Percentiles rank a stretch among this genome's conserved stretches.
phyloP scores from a whole-genome alignment of 768 basidiomycete species.

The Lactarius trivialis region DNA sequence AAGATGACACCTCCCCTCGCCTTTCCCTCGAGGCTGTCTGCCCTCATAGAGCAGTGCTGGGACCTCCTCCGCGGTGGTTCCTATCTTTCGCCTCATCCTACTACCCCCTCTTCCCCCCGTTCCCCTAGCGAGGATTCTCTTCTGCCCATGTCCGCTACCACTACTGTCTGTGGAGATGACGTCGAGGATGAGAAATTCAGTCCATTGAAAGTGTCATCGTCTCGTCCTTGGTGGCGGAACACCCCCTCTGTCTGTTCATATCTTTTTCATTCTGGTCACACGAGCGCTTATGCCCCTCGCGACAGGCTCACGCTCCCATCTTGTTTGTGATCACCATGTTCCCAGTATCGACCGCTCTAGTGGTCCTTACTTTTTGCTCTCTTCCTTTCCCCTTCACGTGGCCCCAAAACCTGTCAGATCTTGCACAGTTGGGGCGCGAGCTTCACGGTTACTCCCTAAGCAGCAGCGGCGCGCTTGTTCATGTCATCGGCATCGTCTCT shows the following conservation, averaged over 20 bases:
- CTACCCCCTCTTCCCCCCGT: slow-evolving; percentile 32
- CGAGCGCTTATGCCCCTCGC: slow-evolving; percentile 18
- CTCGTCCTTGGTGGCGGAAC: slow-evolving; percentile 18
- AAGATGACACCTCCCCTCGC: slow-evolving; percentile 16
- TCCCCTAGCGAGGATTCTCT: slow-evolving; percentile 33
- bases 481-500: slow-evolving; percentile 78
- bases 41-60: slow-evolving; percentile 17
- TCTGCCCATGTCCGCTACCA: slow-evolving; percentile 19
- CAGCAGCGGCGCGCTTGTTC: slow-evolving; percentile 54
- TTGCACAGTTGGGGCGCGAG: slow-evolving; percentile 67
- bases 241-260: slow-evolving; percentile 17
- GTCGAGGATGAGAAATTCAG: slow-evolving; percentile 6
- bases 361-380: slow-evolving; percentile 41
- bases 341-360: slow-evolving; percentile 55
- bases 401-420: slow-evolving; percentile 70
- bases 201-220: neutral
- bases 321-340: slow-evolving; percentile 65
- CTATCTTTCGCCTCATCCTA: slow-evolving; percentile 7
- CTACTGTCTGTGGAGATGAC: slow-evolving; percentile 8
- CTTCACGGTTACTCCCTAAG: slow-evolving; percentile 74
- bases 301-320: slow-evolving; percentile 50
- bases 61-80: slow-evolving; percentile 16
- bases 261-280: slow-evolving; percentile 15
- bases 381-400: slow-evolving; percentile 69
- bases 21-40: slow-evolving; percentile 21